Base-by-base conservation (phyloP, 129 eudicot species). In the Tagetes patula region DNA sequence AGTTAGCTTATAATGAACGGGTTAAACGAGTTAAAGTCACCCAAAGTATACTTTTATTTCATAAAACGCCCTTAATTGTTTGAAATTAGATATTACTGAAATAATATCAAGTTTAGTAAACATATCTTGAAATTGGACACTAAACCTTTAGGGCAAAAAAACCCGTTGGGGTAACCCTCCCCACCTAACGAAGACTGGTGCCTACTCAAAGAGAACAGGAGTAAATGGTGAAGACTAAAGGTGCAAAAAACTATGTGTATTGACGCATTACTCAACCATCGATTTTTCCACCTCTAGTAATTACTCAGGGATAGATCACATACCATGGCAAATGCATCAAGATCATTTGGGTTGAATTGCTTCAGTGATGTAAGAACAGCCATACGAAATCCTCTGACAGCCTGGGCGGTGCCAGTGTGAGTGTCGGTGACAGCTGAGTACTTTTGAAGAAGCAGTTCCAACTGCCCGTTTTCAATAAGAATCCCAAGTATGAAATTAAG, bases 401-500 rank as follows among this genome's bases (percentile, higher is more conserved):
- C 86, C 82, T 88, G 91, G 53, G 96, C 86, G 13, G 96, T 84
- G 62, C 92, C 92, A 8, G 94, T 80, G 79, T 86, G 88, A n/a
- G 87, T 77, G 76, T 95, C 96, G 2, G 97, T 91, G 72, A 93
- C 99, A 41, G 99, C 96, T 41, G 97, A 88, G 83, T 79, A 95
- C 79, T 90, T 95, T 67, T 95, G 99, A 67, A 95, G 97, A 64
- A 95, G 96, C 64, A 95, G 91, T 82, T 95, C 99, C 34, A 95
- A 79, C 80, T 90, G 99, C 8, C 96, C 99, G 41, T 95, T 95
- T 69, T 95, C 99, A 49, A 95, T 86, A 38, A 95, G 96, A 54
- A 95, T 90, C 39, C 97, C 96, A 39, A 95, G 97, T 77, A 95
- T 95, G 75, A 95, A 95, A 85, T 90, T 85, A n/a, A 95, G 91